Evolutionary conservation across 441 rosid genomes (phyloP), one percentile per base, ranked within the genome.

Genomic region (Daphne laureola): DNA sequence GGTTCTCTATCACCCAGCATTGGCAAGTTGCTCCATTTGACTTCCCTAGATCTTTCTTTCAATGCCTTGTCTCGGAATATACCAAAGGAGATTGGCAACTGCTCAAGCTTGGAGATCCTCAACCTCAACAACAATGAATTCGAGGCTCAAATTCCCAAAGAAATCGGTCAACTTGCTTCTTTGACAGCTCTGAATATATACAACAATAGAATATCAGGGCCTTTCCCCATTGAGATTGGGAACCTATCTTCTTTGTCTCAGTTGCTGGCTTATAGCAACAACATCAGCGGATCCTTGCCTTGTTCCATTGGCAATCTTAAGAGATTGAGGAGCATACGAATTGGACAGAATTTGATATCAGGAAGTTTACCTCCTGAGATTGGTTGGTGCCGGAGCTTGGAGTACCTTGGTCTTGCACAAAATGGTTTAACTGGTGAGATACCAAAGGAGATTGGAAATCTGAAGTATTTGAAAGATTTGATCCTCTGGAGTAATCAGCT

Each of bases 331-430:
- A 70, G 69, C 52, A 79, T 92, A 17, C 73, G 98, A 63, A 91
- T 91, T 12, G 98, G 98, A 15, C 87, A 92, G 77, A 92, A 92
- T 67, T 65, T 80, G 73, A 72, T 92, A 46, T 82, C 98, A 6
- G 98, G 97, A 51, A 78, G 78, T 65, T 66, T 88, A 25, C 96
- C 98, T 27, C 43, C 80, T 12, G 86, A 80, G 72, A 67, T 89
- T 14, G 90, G 90, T 38, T 70, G 75, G 38, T 92, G 98, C 69
- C 73, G 70, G 73, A 77, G 68, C 61, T 74, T 92, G 78, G 63
- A 45, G 53, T 72, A 70, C 73, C 81, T 92, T 58, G 98, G 98
- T 67, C 83, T 92, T 61, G 98, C 98, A 12, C 98, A 92, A 55
- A 93, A 93, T 60, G 62, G 67, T 42, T 51, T 93, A 18, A 70